Percentiles rank a stretch among this genome's conserved stretches.
Conservation (phyloP, 768 basidiomycete species). For the Lactifluus subvellereus region DNA sequence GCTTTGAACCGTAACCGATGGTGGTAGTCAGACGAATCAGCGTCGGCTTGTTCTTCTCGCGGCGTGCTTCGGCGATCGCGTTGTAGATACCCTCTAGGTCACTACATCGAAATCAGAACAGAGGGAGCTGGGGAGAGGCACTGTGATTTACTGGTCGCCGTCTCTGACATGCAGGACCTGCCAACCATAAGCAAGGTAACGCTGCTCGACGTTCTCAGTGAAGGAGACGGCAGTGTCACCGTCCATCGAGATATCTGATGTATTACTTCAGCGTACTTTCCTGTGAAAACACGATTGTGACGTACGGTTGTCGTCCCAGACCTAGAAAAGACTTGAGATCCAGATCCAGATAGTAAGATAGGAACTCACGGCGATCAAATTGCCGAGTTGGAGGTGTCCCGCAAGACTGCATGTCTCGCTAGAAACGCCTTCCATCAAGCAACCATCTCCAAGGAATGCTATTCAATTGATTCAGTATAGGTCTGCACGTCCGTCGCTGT, state of each 20-base stretch:
- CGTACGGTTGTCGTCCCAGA: conserved; percentile 96
- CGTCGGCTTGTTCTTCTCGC: conserved; percentile 77
- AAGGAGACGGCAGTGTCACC: conserved; percentile 89
- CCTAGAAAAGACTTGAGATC: conserved; percentile 36
- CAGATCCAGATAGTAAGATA: conserved; percentile 14
- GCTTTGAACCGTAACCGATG: conserved; percentile 91
- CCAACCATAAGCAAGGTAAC: conserved; percentile 92
- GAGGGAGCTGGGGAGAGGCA: neutral
- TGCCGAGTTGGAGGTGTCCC: conserved; percentile 90
- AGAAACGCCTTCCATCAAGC: conserved; percentile 96
- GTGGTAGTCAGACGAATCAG: conserved; percentile 83
- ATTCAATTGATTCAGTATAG: conserved; percentile 13
- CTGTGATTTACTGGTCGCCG: conserved; percentile 51
- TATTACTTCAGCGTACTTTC: conserved; percentile 16
- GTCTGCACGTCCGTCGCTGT: neutral
- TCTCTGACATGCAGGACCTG: conserved; percentile 81
- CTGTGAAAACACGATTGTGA: conserved; percentile 16
- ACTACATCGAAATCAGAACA: conserved; percentile 34
- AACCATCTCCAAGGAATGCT: conserved; percentile 94
- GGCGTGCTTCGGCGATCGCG: conserved; percentile 72
- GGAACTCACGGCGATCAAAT: conserved; percentile 76
- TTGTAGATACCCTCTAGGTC: conserved; percentile 73
- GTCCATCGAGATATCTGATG: conserved; percentile 88
- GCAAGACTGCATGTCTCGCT: conserved; percentile 88
- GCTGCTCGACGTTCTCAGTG: conserved; percentile 87